A percentile compares a stretch with the other conserved stretches of the same genome.
These are phyloP conservation scores for Cladosporium velox DNA, from an alignment of 2,329 filamentous ascomycete species.

Conservation along the genomic window DNA sequence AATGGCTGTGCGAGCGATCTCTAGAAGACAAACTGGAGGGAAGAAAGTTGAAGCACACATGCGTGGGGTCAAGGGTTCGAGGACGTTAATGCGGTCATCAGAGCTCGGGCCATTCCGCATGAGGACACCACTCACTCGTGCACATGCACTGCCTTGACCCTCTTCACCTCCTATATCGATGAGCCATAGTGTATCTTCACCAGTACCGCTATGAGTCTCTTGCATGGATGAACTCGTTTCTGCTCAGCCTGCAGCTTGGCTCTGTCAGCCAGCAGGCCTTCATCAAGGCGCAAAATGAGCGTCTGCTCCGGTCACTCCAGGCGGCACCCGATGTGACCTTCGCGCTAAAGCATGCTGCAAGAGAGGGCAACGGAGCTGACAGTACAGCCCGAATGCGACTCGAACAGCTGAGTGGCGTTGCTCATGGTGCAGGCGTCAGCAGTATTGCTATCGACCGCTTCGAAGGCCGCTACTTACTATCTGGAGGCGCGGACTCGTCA, in stretches of 20 bases:
- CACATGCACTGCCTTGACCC: neutral
- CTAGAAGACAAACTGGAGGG: neutral
- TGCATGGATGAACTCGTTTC: slow-evolving; percentile 66
- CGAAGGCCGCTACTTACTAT: slow-evolving; percentile 76
- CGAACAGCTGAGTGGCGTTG: slow-evolving; percentile 36
- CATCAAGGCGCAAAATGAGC: slow-evolving; percentile 64
- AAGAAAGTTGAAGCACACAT: slow-evolving; percentile 1
- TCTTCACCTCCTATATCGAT: neutral
- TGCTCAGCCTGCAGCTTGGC: slow-evolving; percentile 76
- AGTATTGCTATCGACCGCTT: slow-evolving; percentile 78
- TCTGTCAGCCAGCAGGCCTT: slow-evolving; percentile 64
- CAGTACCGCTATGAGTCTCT: slow-evolving; percentile 10
- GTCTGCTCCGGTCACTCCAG: slow-evolving; percentile 69
- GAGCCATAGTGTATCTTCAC: neutral
- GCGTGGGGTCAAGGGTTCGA: neutral
- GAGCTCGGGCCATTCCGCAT: neutral
- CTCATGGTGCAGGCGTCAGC: slow-evolving; percentile 78
- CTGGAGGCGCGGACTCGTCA: slow-evolving; percentile 81
- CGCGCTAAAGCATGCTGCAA: neutral
- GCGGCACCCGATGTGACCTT: slow-evolving; percentile 52
- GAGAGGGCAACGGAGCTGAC: neutral
- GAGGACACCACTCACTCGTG: neutral
- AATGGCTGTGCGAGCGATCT: neutral
- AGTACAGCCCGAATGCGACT: slow-evolving; percentile 29
- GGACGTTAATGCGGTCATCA: slow-evolving; percentile 13